Evolutionary conservation across 148 eudicot genomes (phyloP).

Genomic region (Suaeda aralocaspica): DNA sequence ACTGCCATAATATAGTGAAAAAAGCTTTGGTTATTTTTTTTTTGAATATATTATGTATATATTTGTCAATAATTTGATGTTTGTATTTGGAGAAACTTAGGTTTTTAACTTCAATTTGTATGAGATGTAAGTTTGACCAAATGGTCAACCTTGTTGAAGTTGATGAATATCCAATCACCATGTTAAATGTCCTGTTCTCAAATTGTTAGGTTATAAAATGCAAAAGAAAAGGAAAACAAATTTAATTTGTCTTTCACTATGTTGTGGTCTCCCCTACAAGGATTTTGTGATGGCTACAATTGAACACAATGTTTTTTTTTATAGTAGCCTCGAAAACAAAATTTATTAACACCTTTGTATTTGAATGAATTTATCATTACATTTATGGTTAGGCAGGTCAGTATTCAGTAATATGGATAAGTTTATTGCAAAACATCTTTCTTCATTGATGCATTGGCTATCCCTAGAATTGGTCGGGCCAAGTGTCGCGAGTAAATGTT

Average conservation of each 20-base stretch:
- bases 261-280: not conserved
- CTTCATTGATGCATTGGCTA: not conserved
- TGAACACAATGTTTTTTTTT: too few relatives aligned
- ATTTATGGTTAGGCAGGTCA: too few relatives aligned
- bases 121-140: not conserved
- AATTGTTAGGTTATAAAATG: constrained; percentile 7
- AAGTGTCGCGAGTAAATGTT: too few relatives aligned
- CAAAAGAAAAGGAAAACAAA: not conserved
- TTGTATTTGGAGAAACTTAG: not conserved
- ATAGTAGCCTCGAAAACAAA: not conserved
- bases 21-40: too few relatives aligned
- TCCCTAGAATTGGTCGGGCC: too few relatives aligned
- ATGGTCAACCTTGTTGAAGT: not conserved
- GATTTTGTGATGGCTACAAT: not conserved
- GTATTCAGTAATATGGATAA: too few relatives aligned
- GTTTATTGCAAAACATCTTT: too few relatives aligned
- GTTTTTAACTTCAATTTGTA: not conserved
- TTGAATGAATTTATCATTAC: not conserved
- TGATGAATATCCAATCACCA: not conserved
- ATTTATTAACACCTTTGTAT: not conserved
- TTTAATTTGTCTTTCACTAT: not conserved
- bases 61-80: not conserved
- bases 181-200: not conserved
- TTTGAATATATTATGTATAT: not conserved
- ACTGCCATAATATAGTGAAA: not conserved